These are phyloP conservation scores for Leersia perrieri DNA, from an alignment of 176 grass and related monocot genomes.

Conservation along the genomic window DNA sequence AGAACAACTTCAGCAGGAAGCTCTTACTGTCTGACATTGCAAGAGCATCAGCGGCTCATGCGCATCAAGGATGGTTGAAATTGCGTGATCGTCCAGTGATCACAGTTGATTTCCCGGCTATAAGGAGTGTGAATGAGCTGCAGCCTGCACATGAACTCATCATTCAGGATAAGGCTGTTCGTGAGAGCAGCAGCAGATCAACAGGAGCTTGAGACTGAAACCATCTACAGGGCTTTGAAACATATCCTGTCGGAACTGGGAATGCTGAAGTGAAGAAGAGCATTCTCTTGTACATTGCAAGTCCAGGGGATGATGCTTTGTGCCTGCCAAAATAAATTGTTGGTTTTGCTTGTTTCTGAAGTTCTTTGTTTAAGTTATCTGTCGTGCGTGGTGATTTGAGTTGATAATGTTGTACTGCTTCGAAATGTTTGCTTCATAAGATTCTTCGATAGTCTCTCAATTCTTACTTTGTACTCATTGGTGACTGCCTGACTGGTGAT, in stretches of 20 bases:
- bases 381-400: neutral
- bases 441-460: neutral
- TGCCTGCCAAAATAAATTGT: neutral
- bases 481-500: neutral
- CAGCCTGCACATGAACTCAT: neutral
- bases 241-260: neutral
- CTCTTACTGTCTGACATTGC: slow-evolving; percentile 34
- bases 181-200: slow-evolving; percentile 10
- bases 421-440: neutral
- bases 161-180: neutral
- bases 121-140: slow-evolving; percentile 16
- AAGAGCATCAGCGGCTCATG: neutral
- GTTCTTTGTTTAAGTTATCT: neutral
- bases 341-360: neutral
- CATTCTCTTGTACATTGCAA: neutral
- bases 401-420: neutral
- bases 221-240: neutral
- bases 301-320: neutral
- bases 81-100: slow-evolving; percentile 25
- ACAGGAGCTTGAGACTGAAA: neutral
- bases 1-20: slow-evolving; percentile 29
- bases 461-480: neutral
- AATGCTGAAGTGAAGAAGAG: neutral
- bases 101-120: slow-evolving; percentile 25
- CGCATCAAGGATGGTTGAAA: slow-evolving; percentile 33